A percentile compares a stretch with the other conserved stretches of the same genome.
phyloP scores from a whole-genome alignment of 257 asterid species.

The Striga asiatica region DNA sequence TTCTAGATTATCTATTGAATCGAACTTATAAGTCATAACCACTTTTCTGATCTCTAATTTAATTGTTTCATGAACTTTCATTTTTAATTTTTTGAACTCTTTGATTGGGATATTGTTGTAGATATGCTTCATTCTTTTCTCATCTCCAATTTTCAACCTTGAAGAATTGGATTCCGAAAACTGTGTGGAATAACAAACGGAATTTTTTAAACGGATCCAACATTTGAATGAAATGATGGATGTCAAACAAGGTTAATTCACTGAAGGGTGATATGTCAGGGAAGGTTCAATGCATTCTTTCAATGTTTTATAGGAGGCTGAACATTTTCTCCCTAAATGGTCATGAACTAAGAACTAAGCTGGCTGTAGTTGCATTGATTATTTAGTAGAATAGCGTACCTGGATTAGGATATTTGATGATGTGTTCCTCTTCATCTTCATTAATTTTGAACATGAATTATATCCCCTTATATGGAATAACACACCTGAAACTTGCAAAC shows the following conservation, averaged over 20 bases:
- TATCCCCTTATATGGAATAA: not conserved
- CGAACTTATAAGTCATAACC: constrained; percentile 24
- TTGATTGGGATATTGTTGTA: not conserved
- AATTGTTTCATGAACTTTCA: not conserved
- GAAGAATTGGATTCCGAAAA: no score
- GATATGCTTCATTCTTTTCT: not conserved
- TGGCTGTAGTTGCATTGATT: not conserved
- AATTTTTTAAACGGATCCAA: not conserved
- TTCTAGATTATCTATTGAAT: not conserved
- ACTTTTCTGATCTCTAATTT: constrained; percentile 17
- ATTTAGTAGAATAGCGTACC: not conserved
- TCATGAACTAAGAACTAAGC: not conserved
- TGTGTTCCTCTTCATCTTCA: not conserved
- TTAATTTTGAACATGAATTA: constrained; percentile 6
- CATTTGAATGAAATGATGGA: not conserved
- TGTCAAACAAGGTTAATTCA: not conserved
- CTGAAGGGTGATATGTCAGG: not conserved
- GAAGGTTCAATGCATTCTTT: not conserved
- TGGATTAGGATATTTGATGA: not conserved
- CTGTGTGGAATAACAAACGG: not conserved
- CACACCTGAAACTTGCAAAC: no score
- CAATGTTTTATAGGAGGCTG: not conserved
- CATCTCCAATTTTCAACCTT: no score
- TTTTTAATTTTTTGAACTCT: no score
- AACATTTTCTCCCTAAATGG: not conserved